Base-by-base conservation (phyloP, 1,139 yeast genomes). In the Diutina siamensis region DNA sequence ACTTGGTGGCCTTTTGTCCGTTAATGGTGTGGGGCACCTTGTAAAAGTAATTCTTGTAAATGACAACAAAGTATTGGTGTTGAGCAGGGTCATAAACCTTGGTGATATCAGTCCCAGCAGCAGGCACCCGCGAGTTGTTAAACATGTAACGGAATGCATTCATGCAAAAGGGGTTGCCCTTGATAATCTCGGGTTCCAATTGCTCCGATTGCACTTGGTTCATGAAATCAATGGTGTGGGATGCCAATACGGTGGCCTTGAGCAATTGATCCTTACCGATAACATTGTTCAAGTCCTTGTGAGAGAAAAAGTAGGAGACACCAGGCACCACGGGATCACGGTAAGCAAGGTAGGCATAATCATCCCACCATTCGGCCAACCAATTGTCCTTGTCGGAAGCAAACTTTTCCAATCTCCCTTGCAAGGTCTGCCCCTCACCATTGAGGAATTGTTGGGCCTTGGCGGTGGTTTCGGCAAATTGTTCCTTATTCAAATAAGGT, bases 291-390 rank as follows among this genome's bases (percentile, higher is more conserved):
- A 73, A 64, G 56, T 85, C 92, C 62, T 79, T 81, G 70, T 89
- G 96, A 47, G 83, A 76, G 65, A 79, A 89, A 57, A 88, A 92
- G 67, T 92, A 92, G 12, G 95, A 85, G 36, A 87, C 96, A 60
- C 80, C 88, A 15, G 97, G 97, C 31, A 86, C 87, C 21, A 92
- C 86, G 0, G 97, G 95, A 62, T 87, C 97, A 55, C 94, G 77
- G 66, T 87, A 88, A 38, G 85, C 80, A 71, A 92, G 70, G 64
- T 92, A 92, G 31, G 97, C 95, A 55, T 83, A 87, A 57, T 85
- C 85, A 62, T 89, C 95, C 98, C 98, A 92, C 74, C 83, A 87
- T 50, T 78, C 83, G 47, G 86, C 78, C 58, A 92, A 74, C 98
- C 98, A 92, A 64, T 92, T 92, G 60, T 86, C 81, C 53, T 79